Percentiles rank a stretch among this genome's conserved stretches.
These are phyloP conservation scores for Lathyrus aphaca DNA, from an alignment of 306 rosid species.

Conservation along the genomic window DNA sequence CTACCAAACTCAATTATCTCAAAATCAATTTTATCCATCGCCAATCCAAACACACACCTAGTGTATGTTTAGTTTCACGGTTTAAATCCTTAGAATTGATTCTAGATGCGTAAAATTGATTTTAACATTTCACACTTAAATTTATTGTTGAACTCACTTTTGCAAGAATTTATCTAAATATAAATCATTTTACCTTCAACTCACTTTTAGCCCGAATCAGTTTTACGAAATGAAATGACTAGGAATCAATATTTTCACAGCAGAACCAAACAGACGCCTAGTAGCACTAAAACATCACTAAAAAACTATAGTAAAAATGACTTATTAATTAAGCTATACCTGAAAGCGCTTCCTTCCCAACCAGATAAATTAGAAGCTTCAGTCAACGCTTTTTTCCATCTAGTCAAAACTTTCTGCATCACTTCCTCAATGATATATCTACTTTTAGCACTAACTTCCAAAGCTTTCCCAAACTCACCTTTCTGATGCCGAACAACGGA, in stretches of 20 bases:
- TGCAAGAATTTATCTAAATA: no score
- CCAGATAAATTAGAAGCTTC: neutral
- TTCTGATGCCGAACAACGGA: slow-evolving; percentile 7
- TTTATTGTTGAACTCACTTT: no score
- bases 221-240: no score
- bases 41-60: no score
- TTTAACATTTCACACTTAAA: no score
- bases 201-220: no score
- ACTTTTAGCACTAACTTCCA: slow-evolving; percentile 7
- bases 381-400: neutral
- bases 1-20: no score
- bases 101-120: no score
- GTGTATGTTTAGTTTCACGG: neutral
- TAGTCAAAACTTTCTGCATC: neutral
- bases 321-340: neutral
- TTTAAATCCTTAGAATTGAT: no score
- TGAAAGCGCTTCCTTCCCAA: neutral
- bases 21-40: no score
- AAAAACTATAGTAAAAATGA: neutral
- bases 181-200: no score
- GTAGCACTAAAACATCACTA: neutral
- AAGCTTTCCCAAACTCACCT: slow-evolving; percentile 13
- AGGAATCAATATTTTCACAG: no score
- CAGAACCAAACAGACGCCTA: neutral
- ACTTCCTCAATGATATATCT: slow-evolving; percentile 1